These are phyloP conservation scores for Volvariella surrecta DNA, from an alignment of 1,284 basidiomycete genomes.

Conservation along the genomic window DNA sequence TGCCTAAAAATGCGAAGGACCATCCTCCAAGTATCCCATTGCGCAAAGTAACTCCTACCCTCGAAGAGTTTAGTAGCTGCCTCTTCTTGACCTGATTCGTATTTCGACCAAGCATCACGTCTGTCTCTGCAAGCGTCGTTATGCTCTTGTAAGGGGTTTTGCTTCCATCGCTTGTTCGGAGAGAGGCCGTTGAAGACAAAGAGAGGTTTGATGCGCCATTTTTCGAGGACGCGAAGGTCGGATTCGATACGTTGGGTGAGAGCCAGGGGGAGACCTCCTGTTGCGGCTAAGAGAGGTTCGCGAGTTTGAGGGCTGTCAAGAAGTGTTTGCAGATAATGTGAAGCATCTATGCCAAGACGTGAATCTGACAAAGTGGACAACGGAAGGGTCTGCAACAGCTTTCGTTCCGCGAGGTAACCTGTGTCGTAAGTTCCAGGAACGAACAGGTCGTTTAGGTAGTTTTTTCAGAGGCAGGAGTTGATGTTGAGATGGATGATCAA, in stretches of 20 bases:
- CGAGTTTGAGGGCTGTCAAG: slow-evolving; percentile 70
- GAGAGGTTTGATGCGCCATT: slow-evolving; percentile 90
- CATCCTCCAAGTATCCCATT: slow-evolving; percentile 90
- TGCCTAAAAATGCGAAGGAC: slow-evolving; percentile 92
- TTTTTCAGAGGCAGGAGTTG: slow-evolving; percentile 1
- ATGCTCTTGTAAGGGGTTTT: slow-evolving; percentile 49
- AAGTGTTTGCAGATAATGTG: slow-evolving; percentile 81
- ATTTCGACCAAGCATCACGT: slow-evolving; percentile 82
- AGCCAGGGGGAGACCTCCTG: slow-evolving; percentile 87
- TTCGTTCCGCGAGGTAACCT: slow-evolving; percentile 84
- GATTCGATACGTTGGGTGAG: slow-evolving; percentile 83
- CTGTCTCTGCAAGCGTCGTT: slow-evolving; percentile 70
- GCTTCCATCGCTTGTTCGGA: slow-evolving; percentile 60
- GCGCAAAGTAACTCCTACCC: slow-evolving; percentile 49
- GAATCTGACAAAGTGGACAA: slow-evolving; percentile 85
- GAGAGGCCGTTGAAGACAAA: slow-evolving; percentile 91
- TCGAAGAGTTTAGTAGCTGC: slow-evolving; percentile 81
- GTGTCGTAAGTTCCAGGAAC: slow-evolving; percentile 6
- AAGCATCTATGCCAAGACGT: slow-evolving; percentile 94
- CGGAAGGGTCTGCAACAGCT: slow-evolving; percentile 78
- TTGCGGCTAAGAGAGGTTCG: slow-evolving; percentile 90
- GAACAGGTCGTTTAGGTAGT: not conserved
- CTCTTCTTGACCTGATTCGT: slow-evolving; percentile 85
- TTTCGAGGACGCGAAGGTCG: slow-evolving; percentile 87
- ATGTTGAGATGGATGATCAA: slow-evolving; percentile 2